These are phyloP conservation scores for Mediolabrus comicus DNA, from an alignment of 108 stramenopile species.

Conservation along the genomic window DNA sequence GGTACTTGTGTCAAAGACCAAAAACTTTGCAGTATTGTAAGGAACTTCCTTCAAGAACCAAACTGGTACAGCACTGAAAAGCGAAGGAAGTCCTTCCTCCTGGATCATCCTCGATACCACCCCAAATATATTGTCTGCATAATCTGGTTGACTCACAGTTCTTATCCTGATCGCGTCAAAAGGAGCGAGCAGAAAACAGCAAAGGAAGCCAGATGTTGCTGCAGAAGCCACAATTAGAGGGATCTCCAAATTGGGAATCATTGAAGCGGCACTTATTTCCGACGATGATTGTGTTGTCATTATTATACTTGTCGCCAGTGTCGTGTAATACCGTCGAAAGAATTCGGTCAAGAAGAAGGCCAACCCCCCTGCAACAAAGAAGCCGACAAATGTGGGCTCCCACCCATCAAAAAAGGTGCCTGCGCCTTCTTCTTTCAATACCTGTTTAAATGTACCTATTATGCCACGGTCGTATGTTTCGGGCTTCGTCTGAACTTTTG, in stretches of 20 bases:
- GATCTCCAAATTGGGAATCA: slow-evolving; percentile 29
- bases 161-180: slow-evolving; percentile 75
- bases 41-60: slow-evolving; percentile 38
- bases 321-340: slow-evolving; percentile 52
- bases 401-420: slow-evolving; percentile 77
- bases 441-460: slow-evolving; percentile 55
- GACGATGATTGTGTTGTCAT: slow-evolving; percentile 20
- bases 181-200: slow-evolving; percentile 61
- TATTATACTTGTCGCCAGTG: slow-evolving; percentile 6
- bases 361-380: slow-evolving; percentile 69
- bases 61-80: slow-evolving; percentile 65
- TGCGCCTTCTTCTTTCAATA: slow-evolving; percentile 55
- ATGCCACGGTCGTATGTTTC: slow-evolving; percentile 62
- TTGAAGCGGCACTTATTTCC: slow-evolving; percentile 16
- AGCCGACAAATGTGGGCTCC: slow-evolving; percentile 84
- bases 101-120: slow-evolving; percentile 51
- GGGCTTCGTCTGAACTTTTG: slow-evolving; percentile 85
- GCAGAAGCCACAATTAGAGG: slow-evolving; percentile 37
- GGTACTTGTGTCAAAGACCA: slow-evolving; percentile 60
- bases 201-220: slow-evolving; percentile 46
- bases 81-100: slow-evolving; percentile 59
- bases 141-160: slow-evolving; percentile 66
- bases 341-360: slow-evolving; percentile 76
- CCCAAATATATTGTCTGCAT: slow-evolving; percentile 54
- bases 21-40: slow-evolving; percentile 55